These are phyloP conservation scores for Santalum album DNA, from an alignment of 164 flowering plant species.

Conservation along the genomic window DNA sequence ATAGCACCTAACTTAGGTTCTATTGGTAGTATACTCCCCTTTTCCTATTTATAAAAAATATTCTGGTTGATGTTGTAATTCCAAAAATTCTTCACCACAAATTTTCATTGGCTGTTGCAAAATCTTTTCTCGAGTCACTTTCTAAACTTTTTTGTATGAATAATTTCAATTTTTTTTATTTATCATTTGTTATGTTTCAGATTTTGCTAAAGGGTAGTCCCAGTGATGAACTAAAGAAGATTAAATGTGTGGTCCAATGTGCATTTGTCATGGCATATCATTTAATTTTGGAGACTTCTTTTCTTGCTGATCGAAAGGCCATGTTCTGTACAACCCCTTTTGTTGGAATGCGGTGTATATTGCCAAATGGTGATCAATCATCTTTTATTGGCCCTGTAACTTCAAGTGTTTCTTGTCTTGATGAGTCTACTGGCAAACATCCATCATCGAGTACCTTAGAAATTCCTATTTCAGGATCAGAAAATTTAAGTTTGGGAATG, in stretches of 20 bases:
- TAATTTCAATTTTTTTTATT: not conserved
- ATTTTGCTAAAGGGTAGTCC: slow-evolving; percentile 83
- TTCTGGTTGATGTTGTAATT: too few species aligned
- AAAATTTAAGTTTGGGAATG: slow-evolving; percentile 8
- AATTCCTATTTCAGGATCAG: slow-evolving; percentile 30
- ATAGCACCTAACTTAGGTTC: too few species aligned
- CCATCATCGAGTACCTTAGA: slow-evolving; percentile 15
- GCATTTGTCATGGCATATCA: slow-evolving; percentile 78
- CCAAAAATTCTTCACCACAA: too few species aligned
- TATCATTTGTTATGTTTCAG: slow-evolving; percentile 29
- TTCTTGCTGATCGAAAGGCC: slow-evolving; percentile 66
- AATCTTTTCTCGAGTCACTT: too few species aligned
- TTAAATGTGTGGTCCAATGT: slow-evolving; percentile 63
- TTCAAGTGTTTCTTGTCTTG: slow-evolving; percentile 8
- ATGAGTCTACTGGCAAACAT: slow-evolving; percentile 15
- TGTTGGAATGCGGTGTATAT: slow-evolving; percentile 15
- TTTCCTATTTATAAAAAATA: too few species aligned
- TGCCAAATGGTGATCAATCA: slow-evolving; percentile 11
- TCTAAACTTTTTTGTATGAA: not conserved
- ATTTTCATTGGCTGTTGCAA: too few species aligned
- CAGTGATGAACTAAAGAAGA: slow-evolving; percentile 73
- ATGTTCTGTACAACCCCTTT: slow-evolving; percentile 55
- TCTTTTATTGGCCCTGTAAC: slow-evolving; percentile 13
- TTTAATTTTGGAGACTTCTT: slow-evolving; percentile 74
- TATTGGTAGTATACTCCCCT: too few species aligned